Conservation (phyloP, 1,284 basidiomycete species). For the Ustilago hordei region DNA sequence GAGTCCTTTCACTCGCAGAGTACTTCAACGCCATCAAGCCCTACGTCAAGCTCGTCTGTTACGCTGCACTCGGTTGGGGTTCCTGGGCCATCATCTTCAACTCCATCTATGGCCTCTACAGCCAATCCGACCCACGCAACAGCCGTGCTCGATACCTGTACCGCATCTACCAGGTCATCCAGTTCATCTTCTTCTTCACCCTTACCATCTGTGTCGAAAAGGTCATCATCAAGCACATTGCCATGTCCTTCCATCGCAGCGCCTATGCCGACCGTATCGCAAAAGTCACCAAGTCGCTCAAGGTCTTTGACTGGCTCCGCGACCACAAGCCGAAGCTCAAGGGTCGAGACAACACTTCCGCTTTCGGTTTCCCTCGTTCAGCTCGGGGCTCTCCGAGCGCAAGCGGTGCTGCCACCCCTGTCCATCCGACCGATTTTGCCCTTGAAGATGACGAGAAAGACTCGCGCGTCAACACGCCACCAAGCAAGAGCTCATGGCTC, state of each 20-base stretch:
- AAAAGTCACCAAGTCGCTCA: constrained; percentile 74
- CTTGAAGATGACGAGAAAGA: constrained; percentile 18
- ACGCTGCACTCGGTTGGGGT: constrained; percentile 65
- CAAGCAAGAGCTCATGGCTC: constrained; percentile 45
- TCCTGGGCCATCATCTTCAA: constrained; percentile 67
- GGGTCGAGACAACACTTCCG: constrained; percentile 69
- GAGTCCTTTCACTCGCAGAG: constrained; percentile 54
- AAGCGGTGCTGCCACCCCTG: constrained; percentile 38
- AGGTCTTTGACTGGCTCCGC: constrained; percentile 78
- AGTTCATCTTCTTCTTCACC: constrained; percentile 66
- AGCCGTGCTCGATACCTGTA: constrained; percentile 60
- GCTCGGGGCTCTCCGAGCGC: constrained; percentile 37
- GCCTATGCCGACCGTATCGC: constrained; percentile 81
- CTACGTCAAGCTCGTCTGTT: constrained; percentile 63
- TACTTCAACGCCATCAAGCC: constrained; percentile 62
- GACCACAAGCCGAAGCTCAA: constrained; percentile 76
- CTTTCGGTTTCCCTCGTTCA: constrained; percentile 71
- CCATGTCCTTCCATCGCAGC: constrained; percentile 76
- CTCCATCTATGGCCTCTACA: constrained; percentile 61
- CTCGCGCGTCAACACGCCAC: constrained; percentile 18
- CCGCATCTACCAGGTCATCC: constrained; percentile 66
- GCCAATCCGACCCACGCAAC: constrained; percentile 29
- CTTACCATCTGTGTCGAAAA: constrained; percentile 64
- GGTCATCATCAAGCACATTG: constrained; percentile 65
- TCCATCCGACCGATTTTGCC: constrained; percentile 33